These are phyloP conservation scores for Delphinella strobiligena DNA, from an alignment of 2,329 filamentous ascomycete genomes.

Conservation along the genomic window DNA sequence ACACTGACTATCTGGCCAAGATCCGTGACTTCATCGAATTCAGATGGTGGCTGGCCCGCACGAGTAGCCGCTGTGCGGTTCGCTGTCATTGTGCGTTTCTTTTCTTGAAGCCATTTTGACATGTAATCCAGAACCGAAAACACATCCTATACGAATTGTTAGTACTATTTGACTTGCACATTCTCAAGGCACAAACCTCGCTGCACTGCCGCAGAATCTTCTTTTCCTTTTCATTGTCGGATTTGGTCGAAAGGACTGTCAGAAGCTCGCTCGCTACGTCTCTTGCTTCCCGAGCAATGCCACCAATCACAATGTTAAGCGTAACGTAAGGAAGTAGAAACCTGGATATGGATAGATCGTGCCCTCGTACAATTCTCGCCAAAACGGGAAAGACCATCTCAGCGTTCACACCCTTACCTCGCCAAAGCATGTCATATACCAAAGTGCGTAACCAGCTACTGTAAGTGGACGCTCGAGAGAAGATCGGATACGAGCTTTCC, in stretches of 20 bases:
- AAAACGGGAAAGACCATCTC: slow-evolving; percentile 70
- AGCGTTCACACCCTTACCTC: slow-evolving; percentile 61
- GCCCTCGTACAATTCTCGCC: slow-evolving; percentile 69
- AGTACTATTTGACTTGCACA: slow-evolving; percentile 12
- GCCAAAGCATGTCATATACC: slow-evolving; percentile 70
- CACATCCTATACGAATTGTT: slow-evolving; percentile 50
- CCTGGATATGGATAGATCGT: slow-evolving; percentile 73
- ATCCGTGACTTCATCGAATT: slow-evolving; percentile 40
- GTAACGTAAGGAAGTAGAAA: slow-evolving; percentile 84
- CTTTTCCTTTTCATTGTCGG: slow-evolving; percentile 42
- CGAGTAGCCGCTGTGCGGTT: slow-evolving; percentile 29
- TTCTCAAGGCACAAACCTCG: slow-evolving; percentile 47
- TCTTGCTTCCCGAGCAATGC: slow-evolving; percentile 50
- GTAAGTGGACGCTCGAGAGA: slow-evolving; percentile 55
- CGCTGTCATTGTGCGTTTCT: slow-evolving; percentile 41
- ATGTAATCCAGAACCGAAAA: slow-evolving; percentile 88
- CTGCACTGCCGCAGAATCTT: slow-evolving; percentile 77
- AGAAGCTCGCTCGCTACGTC: slow-evolving; percentile 63
- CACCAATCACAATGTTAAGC: slow-evolving; percentile 69
- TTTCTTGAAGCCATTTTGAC: slow-evolving; percentile 77
- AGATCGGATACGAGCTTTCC: slow-evolving; percentile 62
- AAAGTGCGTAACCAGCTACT: slow-evolving; percentile 71
- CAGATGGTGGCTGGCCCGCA: slow-evolving; percentile 29
- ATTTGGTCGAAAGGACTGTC: slow-evolving; percentile 55
- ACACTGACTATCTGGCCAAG: slow-evolving; percentile 51